A percentile compares a stretch with the other conserved stretches of the same genome.
These are phyloP conservation scores for Kodamaea arcana DNA, from an alignment of 1,139 yeast genomes.

Conservation along the genomic window DNA sequence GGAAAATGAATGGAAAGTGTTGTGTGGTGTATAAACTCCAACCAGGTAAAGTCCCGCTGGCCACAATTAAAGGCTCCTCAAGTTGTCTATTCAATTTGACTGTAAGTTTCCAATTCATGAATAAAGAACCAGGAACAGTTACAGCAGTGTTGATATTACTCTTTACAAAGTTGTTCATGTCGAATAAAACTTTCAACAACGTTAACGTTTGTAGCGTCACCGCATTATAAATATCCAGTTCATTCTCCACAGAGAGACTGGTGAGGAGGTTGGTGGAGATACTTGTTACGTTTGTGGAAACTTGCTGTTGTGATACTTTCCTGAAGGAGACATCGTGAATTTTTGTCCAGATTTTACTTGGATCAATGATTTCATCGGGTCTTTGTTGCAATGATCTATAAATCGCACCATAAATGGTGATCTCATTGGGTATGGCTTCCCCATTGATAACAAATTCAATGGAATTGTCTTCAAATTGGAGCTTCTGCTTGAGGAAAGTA, in stretches of 20 bases:
- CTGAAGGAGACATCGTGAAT: conserved; percentile 54
- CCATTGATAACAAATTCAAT: conserved; percentile 64
- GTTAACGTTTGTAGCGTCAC: conserved; percentile 50
- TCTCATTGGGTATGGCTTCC: conserved; percentile 59
- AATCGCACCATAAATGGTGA: conserved; percentile 79
- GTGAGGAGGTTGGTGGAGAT: background rate
- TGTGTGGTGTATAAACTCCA: conserved; percentile 79
- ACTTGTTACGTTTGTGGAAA: conserved; percentile 4
- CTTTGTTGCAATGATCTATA: conserved; percentile 48
- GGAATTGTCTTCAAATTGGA: conserved; percentile 15
- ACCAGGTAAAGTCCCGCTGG: conserved; percentile 80
- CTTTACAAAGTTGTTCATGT: conserved; percentile 41
- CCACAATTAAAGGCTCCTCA: conserved; percentile 86
- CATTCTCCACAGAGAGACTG: conserved; percentile 23
- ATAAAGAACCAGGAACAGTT: conserved; percentile 40
- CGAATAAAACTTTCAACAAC: conserved; percentile 51
- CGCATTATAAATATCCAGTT: conserved; percentile 36
- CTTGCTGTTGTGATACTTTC: conserved; percentile 24
- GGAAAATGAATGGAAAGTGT: conserved; percentile 77
- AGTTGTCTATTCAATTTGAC: conserved; percentile 84
- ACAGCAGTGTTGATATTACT: conserved; percentile 10
- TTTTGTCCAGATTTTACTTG: conserved; percentile 52
- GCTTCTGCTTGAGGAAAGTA: conserved; percentile 49
- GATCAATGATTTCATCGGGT: conserved; percentile 41
- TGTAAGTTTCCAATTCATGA: conserved; percentile 76